Base-by-base conservation (phyloP, 257 asterid species). In the Solanum stenotomum region DNA sequence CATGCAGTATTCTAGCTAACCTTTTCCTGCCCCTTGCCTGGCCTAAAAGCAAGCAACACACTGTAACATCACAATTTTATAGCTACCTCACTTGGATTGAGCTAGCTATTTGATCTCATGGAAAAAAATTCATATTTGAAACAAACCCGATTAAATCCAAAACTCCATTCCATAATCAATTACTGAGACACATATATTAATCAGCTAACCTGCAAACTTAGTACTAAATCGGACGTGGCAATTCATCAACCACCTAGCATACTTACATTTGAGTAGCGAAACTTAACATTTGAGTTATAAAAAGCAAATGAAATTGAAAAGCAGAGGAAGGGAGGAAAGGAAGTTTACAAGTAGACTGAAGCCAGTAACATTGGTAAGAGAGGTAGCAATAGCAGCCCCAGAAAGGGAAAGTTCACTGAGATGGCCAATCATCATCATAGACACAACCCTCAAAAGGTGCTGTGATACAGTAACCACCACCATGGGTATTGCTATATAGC, bases 381-480 rank as follows among this genome's bases (percentile, higher is more conserved):
- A 91, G 18, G 90, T 90, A 25, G 93, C 93, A 23, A 92, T 70
- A 11, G 93, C 87, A 23, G 91, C 85, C 37, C 90, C 91, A 37
- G 94, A 90, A 11, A 92, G 90, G 6, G 90, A 79, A 14, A 92
- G 90, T 46, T 90, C 90, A 70, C 87, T 72, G 34, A 91, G 89
- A 84, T 91, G 94, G 0, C 94, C 94, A 4, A 92, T 85, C 94
- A 92, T 91, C 90, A 89, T 90, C 91, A 91, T 89, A 4, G 93
- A 89, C 8, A 84, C 90, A 85, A 89, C 89, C 88, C 91, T 87
- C 16, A 79, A 40, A 33, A 91, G 68, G 27, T 91, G 89, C 71
- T 91, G 91, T 3, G 94, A 92, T 14, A 92, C 83, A 8, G 91
- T 88, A 38, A 91, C 92, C n/a, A 91, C 78, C 74, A 92, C 87